phyloP scores from a whole-genome alignment of 2,329 filamentous ascomycete genomes.

The Trichophyton mentagrophytes region DNA sequence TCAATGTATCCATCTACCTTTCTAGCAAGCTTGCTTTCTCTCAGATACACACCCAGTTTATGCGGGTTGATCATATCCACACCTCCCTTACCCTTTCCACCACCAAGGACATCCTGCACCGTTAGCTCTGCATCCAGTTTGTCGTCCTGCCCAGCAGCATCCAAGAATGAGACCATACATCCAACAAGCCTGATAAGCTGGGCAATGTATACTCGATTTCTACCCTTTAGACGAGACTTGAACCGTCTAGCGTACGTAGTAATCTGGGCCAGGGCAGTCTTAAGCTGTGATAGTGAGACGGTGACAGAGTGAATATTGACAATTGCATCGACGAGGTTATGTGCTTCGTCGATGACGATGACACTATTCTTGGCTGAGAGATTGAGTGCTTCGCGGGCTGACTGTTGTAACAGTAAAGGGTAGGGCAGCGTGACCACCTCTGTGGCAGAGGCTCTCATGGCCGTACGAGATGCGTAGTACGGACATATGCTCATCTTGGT shows the following conservation, averaged over 20 bases:
- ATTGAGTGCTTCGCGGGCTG: constrained; percentile 72
- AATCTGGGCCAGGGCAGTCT: constrained; percentile 59
- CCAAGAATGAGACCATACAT: constrained; percentile 58
- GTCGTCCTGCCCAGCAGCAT: constrained; percentile 36
- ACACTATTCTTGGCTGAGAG: constrained; percentile 78
- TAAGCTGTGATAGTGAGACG: constrained; percentile 60
- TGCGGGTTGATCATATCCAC: constrained; percentile 93
- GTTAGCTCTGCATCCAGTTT: constrained; percentile 54
- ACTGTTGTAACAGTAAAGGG: constrained; percentile 73
- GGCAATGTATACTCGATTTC: constrained; percentile 81
- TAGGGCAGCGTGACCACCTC: constrained; percentile 84
- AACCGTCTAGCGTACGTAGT: constrained; percentile 76
- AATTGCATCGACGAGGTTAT: constrained; percentile 95
- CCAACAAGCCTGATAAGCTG: constrained; percentile 75
- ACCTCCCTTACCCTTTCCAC: constrained; percentile 46
- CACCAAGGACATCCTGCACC: constrained; percentile 58
- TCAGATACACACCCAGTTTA: constrained; percentile 74
- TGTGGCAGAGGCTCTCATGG: constrained; percentile 53
- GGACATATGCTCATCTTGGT: constrained; percentile 73
- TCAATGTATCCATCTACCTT: constrained; percentile 85
- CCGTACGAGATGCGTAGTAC: constrained; percentile 85
- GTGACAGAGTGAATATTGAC: constrained; percentile 72
- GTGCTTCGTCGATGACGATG: constrained; percentile 93
- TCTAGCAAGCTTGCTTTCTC: constrained; percentile 81
- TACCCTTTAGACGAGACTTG: constrained; percentile 74